Base-by-base conservation (phyloP, 2,329 filamentous ascomycete genomes). In the Fusarium armeniacum region DNA sequence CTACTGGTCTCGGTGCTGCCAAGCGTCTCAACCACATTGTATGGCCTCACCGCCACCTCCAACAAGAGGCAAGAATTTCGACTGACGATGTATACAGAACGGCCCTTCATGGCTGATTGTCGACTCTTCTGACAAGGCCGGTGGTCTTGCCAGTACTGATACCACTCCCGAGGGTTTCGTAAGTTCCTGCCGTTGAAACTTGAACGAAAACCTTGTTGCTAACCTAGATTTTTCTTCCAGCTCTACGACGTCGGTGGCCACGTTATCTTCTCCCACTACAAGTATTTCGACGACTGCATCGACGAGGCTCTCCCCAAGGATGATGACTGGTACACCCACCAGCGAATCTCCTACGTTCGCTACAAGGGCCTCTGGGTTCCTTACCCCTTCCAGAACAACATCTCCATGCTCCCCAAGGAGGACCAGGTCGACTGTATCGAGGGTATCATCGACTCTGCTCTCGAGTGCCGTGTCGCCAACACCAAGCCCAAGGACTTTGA, bases 381-480 rank as follows among this genome's bases (percentile, higher is more conserved):
- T 56, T 99, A 99, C 84, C 96, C 96, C 71, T 98, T 99, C 91
- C 96, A 99, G 86, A 99, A 98, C 90, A 99, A 99, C 87, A 95
- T 99, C 80, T 97, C 96, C 77, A 95, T 98, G 90, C 85, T 99
- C 78, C 92, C 93, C 81, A 97, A 98, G 87, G 93, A 98, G 73
- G 96, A 99, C 78, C 94, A 99, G 85, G 94, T 98, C 73, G 91
- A 88, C 79, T 97, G 93, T 81, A 91, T 99, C 77, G 93, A 98
- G 74, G 95, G 95, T 71, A 90, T 99, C 86, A 98, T 99, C 74
- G 95, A 99, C 81, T 93, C 96, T 68, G 92, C 96, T 63, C 82
- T 98, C 72, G 93, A 95, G 83, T 89, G 89, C 77, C 93, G 94
- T 76, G 93, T 97, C 47, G 86, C 93, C 78, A 95, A 89, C 84